Evolutionary conservation across 306 rosid genomes (phyloP), one percentile per base, ranked within the genome.

Genomic region (Castanea sativa): DNA sequence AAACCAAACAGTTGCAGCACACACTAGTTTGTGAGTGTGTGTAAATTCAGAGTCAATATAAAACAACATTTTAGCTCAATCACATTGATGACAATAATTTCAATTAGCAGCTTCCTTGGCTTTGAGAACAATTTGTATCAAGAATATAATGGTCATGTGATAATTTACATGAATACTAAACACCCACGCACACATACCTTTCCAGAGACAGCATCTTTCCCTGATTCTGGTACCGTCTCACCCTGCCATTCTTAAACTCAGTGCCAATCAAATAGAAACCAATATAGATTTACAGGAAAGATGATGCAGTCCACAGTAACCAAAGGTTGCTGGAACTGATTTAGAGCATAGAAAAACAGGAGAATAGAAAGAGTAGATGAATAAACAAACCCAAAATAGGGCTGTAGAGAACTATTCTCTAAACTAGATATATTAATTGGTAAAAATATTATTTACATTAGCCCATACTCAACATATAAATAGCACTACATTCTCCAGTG

Each of bases 221-320:
- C 99, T 68, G 92, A 69, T 83, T 95, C 99, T 56, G 91, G 91
- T 77, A 75, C 90, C 41, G 74, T 83, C 87, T 95, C 99, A 83
- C 99, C 99, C 99, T 95, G 93, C 61, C 88, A 88, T 78, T 75
- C 75, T 77, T 51, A 79, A 86, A 81, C 45, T 77, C 79, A 83
- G 35, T 5, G 38, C 38, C 43, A 18, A 80, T 55, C n/a, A 78
- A 51, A 59, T 67, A 57, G 70, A 61, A 76, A 82, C 33, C 32
- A 73, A 68, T 76, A 74, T 70, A 27, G 70, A 76, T 12, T 45
- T 33, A 27, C 21, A 35, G 75, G 45, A 41, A 41, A 41, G 45
- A 11, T 41, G 45, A 41, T 41, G 45, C 45, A 41, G 45, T 41
- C 45, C 45, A 41, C 45, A 41, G 45, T 41, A 41, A 41, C 45